Base-by-base conservation (phyloP, 441 rosid genomes). In the Theobroma grandiflorum region DNA sequence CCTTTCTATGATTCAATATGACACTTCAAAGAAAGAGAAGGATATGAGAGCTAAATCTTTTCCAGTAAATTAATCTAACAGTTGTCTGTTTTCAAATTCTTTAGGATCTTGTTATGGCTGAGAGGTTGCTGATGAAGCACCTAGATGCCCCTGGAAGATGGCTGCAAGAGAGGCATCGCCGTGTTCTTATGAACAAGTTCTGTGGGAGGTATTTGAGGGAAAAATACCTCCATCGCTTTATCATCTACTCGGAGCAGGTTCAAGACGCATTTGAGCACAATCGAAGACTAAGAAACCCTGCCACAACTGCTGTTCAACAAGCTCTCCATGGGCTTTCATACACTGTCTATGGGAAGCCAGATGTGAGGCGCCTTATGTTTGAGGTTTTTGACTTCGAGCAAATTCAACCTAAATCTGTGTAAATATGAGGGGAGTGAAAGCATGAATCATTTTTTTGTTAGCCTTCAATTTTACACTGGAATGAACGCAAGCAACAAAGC, bases 381-480 rank as follows among this genome's bases (percentile, higher is more conserved):
- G 97, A 95, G 80, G 95, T 95, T 83, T 96, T 96, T 66, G 96
- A 95, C 88, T 95, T 96, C 4, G 99, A 96, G 88, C 97, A 95
- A 87, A 90, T 85, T 50, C 99, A 91, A 83, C 98, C 99, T 5
- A 96, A 96, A 82, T 83, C 91, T 74, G 87, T 96, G 70, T 92
- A 87, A 93, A 79, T 68, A 64, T 66, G 6, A 45, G 58, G 37
- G 8, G 62, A 67, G 55, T 58, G 33, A n/a, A 45, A 67, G 53
- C 72, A 42, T 31, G 31, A 2, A 61, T 61, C 18, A 10, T 61
- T 61, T 31, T 61, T 31, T 61, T 63, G 43, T 58, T 63, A 63
- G 43, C 20, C 52, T 77, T 22, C 37, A 40, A 77, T 2, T 63
- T 45, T 58, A 33, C 59, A 49, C 26, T 62, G 58, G 45, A 3